These are phyloP conservation scores for California macrophylla DNA, from an alignment of 441 rosid genomes.

Conservation along the genomic window DNA sequence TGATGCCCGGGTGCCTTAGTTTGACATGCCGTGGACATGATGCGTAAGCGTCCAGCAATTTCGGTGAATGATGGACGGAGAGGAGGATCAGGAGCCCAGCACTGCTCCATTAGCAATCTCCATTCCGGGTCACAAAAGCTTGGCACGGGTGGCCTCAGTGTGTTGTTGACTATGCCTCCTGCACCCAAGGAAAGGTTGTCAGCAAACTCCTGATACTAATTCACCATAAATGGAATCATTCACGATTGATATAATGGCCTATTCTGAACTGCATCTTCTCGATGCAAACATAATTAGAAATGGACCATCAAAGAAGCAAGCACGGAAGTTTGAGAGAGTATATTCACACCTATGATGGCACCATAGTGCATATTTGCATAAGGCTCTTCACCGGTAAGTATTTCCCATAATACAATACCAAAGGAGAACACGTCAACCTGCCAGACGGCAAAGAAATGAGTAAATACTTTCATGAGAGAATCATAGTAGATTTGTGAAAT, in stretches of 20 bases:
- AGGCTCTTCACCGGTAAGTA: slow-evolving; percentile 63
- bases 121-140: slow-evolving; percentile 45
- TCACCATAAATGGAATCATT: neutral
- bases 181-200: neutral
- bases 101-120: slow-evolving; percentile 59
- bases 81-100: slow-evolving; percentile 55
- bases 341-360: slow-evolving; percentile 43
- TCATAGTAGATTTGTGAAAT: neutral
- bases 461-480: neutral
- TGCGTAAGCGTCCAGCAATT: slow-evolving; percentile 18
- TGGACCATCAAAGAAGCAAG: neutral
- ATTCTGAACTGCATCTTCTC: neutral
- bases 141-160: slow-evolving; percentile 52
- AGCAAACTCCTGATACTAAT: neutral
- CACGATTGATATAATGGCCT: neutral
- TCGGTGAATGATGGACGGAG: slow-evolving; percentile 51
- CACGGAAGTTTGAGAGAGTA: neutral
- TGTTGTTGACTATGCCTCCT: slow-evolving; percentile 66
- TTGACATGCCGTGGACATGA: neutral
- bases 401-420: slow-evolving; percentile 64
- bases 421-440: slow-evolving; percentile 68
- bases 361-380: slow-evolving; percentile 63
- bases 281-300: no score
- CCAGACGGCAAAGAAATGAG: neutral
- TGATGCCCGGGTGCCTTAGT: neutral